These are phyloP conservation scores for Orobanche coerulescens DNA, from an alignment of 257 asterid species.

Conservation along the genomic window DNA sequence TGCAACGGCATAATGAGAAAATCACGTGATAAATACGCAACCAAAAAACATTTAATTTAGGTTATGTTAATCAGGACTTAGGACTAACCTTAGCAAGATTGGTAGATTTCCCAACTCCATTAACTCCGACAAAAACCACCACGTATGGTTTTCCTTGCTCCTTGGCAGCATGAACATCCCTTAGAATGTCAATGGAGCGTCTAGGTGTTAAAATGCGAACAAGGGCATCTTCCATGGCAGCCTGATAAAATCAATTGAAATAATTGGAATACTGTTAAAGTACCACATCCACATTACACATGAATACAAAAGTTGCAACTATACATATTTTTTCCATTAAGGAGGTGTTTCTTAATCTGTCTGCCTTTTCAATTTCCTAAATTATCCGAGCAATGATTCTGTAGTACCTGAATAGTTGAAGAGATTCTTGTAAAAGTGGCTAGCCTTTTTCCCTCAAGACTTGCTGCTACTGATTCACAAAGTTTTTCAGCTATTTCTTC, in stretches of 20 bases:
- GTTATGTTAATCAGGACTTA: constrained; percentile 11
- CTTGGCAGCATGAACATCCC: constrained; percentile 94
- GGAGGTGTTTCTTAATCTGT: neutral
- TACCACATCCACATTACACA: neutral
- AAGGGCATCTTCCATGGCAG: constrained; percentile 98
- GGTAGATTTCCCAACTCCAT: constrained; percentile 94
- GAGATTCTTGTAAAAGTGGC: constrained; percentile 89
- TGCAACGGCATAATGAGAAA: constrained; percentile 21
- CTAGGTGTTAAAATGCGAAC: constrained; percentile 89
- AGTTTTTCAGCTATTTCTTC: constrained; percentile 97
- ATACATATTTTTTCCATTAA: neutral
- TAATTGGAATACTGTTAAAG: constrained; percentile 15
- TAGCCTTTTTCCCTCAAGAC: constrained; percentile 84
- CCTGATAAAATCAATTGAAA: constrained; percentile 35
- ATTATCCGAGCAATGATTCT: neutral
- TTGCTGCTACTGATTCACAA: constrained; percentile 91
- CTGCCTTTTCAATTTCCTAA: neutral
- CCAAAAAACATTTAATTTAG: too few species aligned
- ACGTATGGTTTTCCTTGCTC: constrained; percentile 92
- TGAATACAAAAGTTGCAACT: neutral
- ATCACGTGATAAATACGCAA: constrained; percentile 3
- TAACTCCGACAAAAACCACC: constrained; percentile 95
- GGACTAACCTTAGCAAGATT: constrained; percentile 99
- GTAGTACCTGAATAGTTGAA: constrained; percentile 75
- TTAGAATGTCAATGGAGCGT: constrained; percentile 85